phyloP scores from a whole-genome alignment of 2,329 filamentous ascomycete species.

The Talaromyces verruculosus region DNA sequence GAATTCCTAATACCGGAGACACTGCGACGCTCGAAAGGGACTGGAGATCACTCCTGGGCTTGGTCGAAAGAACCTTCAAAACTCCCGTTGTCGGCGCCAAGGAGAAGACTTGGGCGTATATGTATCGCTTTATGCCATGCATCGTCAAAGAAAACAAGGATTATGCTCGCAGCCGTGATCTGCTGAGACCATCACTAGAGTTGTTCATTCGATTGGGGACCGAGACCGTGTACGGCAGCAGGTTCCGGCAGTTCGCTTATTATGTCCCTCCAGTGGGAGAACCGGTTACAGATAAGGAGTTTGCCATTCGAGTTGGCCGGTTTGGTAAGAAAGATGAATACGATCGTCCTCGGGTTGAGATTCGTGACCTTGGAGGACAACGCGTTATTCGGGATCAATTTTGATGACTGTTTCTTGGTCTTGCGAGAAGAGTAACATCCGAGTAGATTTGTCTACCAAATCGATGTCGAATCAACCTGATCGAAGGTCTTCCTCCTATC shows the following conservation, averaged over 20 bases:
- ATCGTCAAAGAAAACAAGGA: neutral
- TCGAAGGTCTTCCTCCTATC: neutral
- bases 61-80: neutral
- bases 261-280: neutral
- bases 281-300: too few relatives aligned
- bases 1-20: neutral
- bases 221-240: neutral
- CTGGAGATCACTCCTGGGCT: neutral
- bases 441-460: neutral
- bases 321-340: neutral
- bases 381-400: neutral
- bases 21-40: neutral
- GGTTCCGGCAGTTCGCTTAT: neutral
- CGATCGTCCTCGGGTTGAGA: neutral
- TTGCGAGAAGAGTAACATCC: neutral
- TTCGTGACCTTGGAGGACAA: neutral
- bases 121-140: neutral
- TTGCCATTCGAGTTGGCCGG: neutral
- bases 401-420: neutral
- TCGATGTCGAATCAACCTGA: neutral
- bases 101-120: neutral
- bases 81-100: too few relatives aligned
- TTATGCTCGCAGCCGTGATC: neutral
- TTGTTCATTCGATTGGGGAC: neutral
- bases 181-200: neutral